A percentile compares a stretch with the other conserved stretches of the same genome.
These are phyloP conservation scores for Scedosporium apiospermum DNA, from an alignment of 2,329 filamentous ascomycete genomes.

Conservation along the genomic window DNA sequence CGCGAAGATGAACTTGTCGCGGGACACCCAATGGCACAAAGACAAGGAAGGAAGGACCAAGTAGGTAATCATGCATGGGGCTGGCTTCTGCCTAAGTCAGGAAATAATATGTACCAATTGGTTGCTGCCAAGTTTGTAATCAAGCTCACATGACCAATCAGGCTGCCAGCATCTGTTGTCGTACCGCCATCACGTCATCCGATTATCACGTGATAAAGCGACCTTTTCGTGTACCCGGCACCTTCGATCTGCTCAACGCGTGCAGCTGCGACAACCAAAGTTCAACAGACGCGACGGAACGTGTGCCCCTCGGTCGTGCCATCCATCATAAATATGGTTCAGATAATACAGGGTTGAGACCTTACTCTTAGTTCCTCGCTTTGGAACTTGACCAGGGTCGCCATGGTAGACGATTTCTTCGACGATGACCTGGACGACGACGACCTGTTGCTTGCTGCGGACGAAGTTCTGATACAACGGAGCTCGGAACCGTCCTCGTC, in stretches of 20 bases:
- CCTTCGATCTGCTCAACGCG: background rate
- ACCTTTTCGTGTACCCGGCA: constrained; percentile 1
- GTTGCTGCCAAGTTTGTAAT: background rate
- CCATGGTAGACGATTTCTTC: constrained; percentile 40
- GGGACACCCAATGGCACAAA: background rate
- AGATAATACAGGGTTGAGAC: background rate
- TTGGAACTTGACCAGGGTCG: background rate
- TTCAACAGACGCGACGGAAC: background rate
- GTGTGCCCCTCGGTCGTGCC: background rate
- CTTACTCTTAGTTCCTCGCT: background rate
- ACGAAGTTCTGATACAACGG: constrained; percentile 26
- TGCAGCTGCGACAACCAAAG: background rate
- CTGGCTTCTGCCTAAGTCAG: background rate
- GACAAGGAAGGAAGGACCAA: background rate
- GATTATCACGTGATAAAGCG: constrained; percentile 2
- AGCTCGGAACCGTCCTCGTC: background rate
- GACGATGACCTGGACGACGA: constrained; percentile 57
- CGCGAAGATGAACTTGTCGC: background rate
- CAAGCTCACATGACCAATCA: background rate
- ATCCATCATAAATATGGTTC: background rate
- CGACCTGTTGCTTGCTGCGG: constrained; percentile 52
- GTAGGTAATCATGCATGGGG: background rate
- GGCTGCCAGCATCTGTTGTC: background rate
- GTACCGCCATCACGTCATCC: too few species aligned
- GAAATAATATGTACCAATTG: background rate